These are phyloP conservation scores for Schizochytrium sp. DNA, from an alignment of 108 stramenopile species.

Conservation along the genomic window DNA sequence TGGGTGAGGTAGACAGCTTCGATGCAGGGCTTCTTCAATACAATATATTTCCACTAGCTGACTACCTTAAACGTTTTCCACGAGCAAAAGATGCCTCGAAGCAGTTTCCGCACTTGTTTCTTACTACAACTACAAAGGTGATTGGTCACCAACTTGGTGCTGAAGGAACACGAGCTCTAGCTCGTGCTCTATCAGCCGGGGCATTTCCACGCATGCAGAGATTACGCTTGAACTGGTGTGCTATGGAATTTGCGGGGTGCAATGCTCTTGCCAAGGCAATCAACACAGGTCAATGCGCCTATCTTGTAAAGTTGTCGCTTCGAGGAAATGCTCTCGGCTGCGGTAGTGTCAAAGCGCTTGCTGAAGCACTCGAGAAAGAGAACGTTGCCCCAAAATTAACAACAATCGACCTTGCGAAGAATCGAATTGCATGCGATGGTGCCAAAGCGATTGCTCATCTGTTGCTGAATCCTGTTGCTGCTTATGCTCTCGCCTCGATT, in stretches of 20 bases:
- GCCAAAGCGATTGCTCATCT: conserved; percentile 4
- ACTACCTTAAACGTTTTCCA: not conserved
- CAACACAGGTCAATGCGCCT: not conserved
- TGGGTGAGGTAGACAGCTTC: not conserved
- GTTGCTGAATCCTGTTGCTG: not conserved
- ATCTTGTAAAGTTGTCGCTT: not conserved
- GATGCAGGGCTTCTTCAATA: not conserved
- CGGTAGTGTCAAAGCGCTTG: not conserved
- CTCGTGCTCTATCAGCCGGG: not conserved
- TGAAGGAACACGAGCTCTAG: not conserved
- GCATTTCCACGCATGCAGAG: conserved; percentile 17
- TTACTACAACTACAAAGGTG: not conserved
- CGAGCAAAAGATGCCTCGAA: not conserved
- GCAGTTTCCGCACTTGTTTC: conserved; percentile 30
- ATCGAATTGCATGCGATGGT: not conserved
- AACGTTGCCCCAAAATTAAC: not conserved
- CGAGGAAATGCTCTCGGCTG: conserved; percentile 25
- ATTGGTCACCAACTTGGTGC: not conserved
- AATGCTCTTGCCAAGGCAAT: not conserved
- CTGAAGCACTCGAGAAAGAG: not conserved
- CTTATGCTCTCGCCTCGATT: not conserved
- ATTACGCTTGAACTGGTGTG: not conserved
- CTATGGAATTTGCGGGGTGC: not conserved
- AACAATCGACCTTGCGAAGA: not conserved
- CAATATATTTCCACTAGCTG: conserved; percentile 28